These are phyloP conservation scores for Leptodontidium sp. DNA, from an alignment of 2,329 filamentous ascomycete species.

Conservation along the genomic window DNA sequence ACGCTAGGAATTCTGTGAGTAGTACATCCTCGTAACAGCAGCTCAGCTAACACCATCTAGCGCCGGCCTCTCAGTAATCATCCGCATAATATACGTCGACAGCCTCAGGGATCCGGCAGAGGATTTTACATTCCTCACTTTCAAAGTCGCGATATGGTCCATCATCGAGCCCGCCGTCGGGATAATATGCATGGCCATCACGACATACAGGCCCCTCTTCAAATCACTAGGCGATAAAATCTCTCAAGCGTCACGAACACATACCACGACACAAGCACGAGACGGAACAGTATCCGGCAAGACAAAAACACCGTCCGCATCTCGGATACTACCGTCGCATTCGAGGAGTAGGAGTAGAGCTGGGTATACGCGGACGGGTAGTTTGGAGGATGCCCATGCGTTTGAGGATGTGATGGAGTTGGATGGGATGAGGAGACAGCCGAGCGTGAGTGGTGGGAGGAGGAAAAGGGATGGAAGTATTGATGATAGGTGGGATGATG, in stretches of 20 bases:
- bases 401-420: slow-evolving; percentile 18
- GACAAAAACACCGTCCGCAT: neutral
- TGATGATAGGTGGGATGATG: neutral
- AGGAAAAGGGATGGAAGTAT: neutral
- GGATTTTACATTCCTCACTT: slow-evolving; percentile 34
- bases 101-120: slow-evolving; percentile 14
- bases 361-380: neutral
- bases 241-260: neutral
- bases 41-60: slow-evolving; percentile 8
- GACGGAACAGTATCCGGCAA: slow-evolving; percentile 2
- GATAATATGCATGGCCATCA: slow-evolving; percentile 31
- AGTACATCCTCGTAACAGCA: too few relatives aligned
- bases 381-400: neutral
- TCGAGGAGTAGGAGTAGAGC: slow-evolving; percentile 9
- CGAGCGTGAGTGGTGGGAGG: slow-evolving; percentile 13
- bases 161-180: slow-evolving; percentile 36
- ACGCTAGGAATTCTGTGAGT: slow-evolving; percentile 31
- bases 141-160: slow-evolving; percentile 35
- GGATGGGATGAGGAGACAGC: slow-evolving; percentile 6
- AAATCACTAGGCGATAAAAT: slow-evolving; percentile 16
- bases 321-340: neutral
- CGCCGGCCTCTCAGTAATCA: slow-evolving; percentile 33
- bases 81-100: slow-evolving; percentile 33
- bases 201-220: slow-evolving; percentile 35
- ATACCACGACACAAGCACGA: neutral